Evolutionary conservation across 2,329 filamentous ascomycete genomes (phyloP).

Genomic region (Diplodia intermedia): DNA sequence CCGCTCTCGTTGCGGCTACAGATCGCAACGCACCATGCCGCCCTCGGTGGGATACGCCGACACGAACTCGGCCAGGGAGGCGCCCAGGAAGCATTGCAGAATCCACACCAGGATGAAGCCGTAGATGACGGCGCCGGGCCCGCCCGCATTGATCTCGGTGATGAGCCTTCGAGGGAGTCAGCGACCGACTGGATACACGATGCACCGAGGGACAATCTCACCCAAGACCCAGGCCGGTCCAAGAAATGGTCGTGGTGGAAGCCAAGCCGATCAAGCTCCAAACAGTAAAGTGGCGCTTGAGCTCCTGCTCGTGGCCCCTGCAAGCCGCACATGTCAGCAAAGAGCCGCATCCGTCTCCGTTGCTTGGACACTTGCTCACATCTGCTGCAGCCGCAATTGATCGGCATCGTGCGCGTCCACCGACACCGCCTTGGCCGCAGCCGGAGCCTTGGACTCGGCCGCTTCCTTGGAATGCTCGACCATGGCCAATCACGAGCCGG

Average conservation of each 20-base stretch:
- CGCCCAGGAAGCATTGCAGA: constrained; percentile 35
- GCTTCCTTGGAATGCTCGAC: constrained; percentile 4
- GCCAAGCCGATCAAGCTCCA: constrained; percentile 33
- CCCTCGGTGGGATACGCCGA: constrained; percentile 34
- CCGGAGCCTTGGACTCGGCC: constrained; percentile 23
- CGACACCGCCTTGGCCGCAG: constrained; percentile 15
- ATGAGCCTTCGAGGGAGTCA: constrained; percentile 19
- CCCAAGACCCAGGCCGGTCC: constrained; percentile 34
- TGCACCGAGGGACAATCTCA: background rate
- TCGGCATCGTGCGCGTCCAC: constrained; percentile 25
- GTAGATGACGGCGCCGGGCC: constrained; percentile 35
- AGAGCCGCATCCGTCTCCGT: background rate
- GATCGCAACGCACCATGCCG: constrained; percentile 29
- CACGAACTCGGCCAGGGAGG: constrained; percentile 35
- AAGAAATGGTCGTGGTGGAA: constrained; percentile 34
- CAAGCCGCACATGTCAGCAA: background rate
- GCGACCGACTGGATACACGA: background rate
- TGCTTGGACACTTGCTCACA: background rate
- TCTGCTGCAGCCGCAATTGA: constrained; percentile 30
- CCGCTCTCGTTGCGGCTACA: too few species aligned
- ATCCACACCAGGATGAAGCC: constrained; percentile 34
- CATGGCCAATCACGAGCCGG: background rate
- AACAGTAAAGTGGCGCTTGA: constrained; percentile 31
- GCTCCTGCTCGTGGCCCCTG: constrained; percentile 32
- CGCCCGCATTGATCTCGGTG: constrained; percentile 33